These are phyloP conservation scores for Candida incommunis DNA, from an alignment of 805 yeast species.

Conservation along the genomic window DNA sequence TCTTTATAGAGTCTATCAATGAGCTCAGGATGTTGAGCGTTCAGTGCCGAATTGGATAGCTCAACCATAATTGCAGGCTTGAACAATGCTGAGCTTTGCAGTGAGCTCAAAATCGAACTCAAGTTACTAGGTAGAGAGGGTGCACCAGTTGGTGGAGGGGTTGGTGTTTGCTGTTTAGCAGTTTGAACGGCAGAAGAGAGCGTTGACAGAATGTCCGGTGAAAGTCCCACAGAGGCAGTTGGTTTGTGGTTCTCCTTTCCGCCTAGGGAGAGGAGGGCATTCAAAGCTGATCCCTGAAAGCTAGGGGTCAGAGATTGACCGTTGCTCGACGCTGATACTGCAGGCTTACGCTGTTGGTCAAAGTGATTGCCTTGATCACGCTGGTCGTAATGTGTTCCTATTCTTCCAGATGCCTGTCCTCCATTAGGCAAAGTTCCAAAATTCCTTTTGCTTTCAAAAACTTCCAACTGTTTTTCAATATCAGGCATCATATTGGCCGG, in stretches of 20 bases:
- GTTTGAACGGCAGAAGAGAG: not conserved
- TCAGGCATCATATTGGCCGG: not conserved
- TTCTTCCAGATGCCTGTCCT: not conserved
- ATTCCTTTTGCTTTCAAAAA: not conserved
- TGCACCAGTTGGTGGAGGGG: not conserved
- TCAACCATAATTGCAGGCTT: slow-evolving; percentile 13
- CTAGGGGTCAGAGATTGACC: not conserved
- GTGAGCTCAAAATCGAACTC: slow-evolving; percentile 11
- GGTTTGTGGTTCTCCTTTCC: not conserved
- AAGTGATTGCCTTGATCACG: not conserved
- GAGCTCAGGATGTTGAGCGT: slow-evolving; percentile 19
- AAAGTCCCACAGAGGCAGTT: not conserved
- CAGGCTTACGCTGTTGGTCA: not conserved
- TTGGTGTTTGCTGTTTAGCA: not conserved
- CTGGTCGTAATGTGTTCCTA: too few relatives aligned
- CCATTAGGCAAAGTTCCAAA: too few relatives aligned
- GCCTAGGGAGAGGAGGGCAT: not conserved
- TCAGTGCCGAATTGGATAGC: slow-evolving; percentile 18
- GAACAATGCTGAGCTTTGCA: slow-evolving; percentile 17
- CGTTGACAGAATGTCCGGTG: not conserved
- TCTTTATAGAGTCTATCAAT: slow-evolving; percentile 34
- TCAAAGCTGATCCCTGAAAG: not conserved
- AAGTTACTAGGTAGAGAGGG: not conserved
- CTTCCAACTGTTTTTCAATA: slow-evolving; percentile 1
- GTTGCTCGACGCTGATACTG: too few relatives aligned